Conservation (phyloP, 1,284 basidiomycete genomes). For the Cutaneotrichosporon dermatis region DNA sequence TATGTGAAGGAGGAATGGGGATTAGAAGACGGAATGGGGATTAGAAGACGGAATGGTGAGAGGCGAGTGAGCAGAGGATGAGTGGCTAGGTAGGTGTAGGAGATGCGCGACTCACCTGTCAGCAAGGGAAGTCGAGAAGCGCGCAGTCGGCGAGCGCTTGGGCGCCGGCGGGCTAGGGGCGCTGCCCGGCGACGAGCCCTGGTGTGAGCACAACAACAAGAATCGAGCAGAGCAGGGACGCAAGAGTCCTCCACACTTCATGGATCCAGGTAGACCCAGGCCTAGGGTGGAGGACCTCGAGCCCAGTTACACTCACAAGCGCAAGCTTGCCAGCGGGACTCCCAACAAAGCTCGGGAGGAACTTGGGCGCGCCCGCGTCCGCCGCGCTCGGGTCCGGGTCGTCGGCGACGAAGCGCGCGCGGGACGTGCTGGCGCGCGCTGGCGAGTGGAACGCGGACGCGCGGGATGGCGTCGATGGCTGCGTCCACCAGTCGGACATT, state of each 20-base stretch:
- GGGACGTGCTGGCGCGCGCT: slow-evolving; percentile 8
- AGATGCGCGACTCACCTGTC: slow-evolving; percentile 19
- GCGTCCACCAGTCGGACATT: slow-evolving; percentile 28
- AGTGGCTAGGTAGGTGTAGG: neutral
- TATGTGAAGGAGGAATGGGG: neutral
- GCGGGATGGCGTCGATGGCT: slow-evolving; percentile 11
- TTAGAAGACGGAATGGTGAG: neutral
- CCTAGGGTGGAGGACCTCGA: no score
- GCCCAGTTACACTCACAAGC: slow-evolving; percentile 22
- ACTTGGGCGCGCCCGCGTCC: slow-evolving; percentile 36
- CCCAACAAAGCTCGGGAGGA: slow-evolving; percentile 38
- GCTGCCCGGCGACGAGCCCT: slow-evolving; percentile 19
- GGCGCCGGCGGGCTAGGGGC: slow-evolving; percentile 20
- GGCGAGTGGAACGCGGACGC: slow-evolving; percentile 11
- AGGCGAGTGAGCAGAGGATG: neutral
- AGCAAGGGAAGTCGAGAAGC: slow-evolving; percentile 23
- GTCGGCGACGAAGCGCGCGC: slow-evolving; percentile 20
- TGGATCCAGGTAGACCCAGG: no score
- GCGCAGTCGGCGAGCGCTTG: slow-evolving; percentile 25
- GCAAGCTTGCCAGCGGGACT: slow-evolving; percentile 37
- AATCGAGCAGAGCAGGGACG: no score
- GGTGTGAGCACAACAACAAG: neutral
- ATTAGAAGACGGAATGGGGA: neutral
- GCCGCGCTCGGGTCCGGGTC: slow-evolving; percentile 37
- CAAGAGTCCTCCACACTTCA: no score